A percentile compares a stretch with the other conserved stretches of the same genome.
phyloP scores from a whole-genome alignment of 768 basidiomycete genomes.

The Panus rudis region DNA sequence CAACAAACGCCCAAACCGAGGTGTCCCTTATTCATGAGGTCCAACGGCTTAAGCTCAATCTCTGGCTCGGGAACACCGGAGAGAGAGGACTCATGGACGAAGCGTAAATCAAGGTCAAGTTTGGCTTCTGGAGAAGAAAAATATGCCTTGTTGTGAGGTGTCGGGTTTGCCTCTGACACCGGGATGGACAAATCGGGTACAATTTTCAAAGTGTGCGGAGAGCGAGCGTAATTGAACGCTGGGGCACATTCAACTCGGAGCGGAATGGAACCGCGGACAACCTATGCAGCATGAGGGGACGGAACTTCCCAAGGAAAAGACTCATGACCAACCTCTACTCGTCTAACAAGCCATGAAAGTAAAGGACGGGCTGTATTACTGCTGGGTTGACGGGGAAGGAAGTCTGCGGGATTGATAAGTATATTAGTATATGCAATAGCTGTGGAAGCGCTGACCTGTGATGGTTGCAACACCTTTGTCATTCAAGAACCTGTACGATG shows the following conservation, averaged over 20 bases:
- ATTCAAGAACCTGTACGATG: slow-evolving; percentile 59
- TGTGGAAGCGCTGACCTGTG: slow-evolving; percentile 44
- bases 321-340: slow-evolving; percentile 52
- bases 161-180: slow-evolving; percentile 8
- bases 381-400: slow-evolving; percentile 58
- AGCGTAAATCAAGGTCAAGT: slow-evolving; percentile 71
- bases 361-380: slow-evolving; percentile 47
- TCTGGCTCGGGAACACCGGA: slow-evolving; percentile 45
- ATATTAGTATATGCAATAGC: background rate
- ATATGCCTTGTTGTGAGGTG: slow-evolving; percentile 47
- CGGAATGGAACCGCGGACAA: slow-evolving; percentile 77
- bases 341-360: slow-evolving; percentile 78
- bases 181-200: slow-evolving; percentile 41
- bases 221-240: slow-evolving; percentile 91
- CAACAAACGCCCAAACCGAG: slow-evolving; percentile 58
- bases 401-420: slow-evolving; percentile 40
- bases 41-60: slow-evolving; percentile 52
- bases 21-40: slow-evolving; percentile 66
- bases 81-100: slow-evolving; percentile 51
- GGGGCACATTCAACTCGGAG: slow-evolving; percentile 88
- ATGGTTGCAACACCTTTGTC: slow-evolving; percentile 82
- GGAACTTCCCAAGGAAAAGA: background rate
- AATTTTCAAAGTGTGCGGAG: slow-evolving; percentile 58
- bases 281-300: slow-evolving; percentile 29
- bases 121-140: slow-evolving; percentile 44